Conservation (phyloP, 2,329 filamentous ascomycete species). For the Shiraia sp. region DNA sequence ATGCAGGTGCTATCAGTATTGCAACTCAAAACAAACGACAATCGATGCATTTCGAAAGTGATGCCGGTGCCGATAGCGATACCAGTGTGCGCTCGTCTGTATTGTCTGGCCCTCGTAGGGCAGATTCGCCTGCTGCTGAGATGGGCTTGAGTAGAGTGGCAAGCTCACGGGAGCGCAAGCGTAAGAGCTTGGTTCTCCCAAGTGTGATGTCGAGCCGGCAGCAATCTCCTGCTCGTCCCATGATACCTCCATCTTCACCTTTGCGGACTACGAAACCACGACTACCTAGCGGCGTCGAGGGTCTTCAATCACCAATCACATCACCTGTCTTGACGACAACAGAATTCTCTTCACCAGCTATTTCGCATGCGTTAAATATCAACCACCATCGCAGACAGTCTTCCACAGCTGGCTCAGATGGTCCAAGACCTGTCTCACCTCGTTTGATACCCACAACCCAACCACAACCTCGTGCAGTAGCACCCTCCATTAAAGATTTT, state of each 20-base stretch:
- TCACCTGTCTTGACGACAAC: conserved; percentile 84
- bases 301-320: conserved; percentile 79
- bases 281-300: conserved; percentile 63
- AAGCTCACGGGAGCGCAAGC: conserved; percentile 80
- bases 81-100: conserved; percentile 83
- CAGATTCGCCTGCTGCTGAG: conserved; percentile 83
- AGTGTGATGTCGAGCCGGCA: conserved; percentile 79
- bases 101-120: conserved; percentile 70
- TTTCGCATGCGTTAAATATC: conserved; percentile 53
- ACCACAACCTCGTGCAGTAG: conserved; percentile 82
- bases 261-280: conserved; percentile 84
- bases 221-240: conserved; percentile 82
- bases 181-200: conserved; percentile 82
- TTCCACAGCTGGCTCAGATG: conserved; percentile 78
- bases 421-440: conserved; percentile 74
- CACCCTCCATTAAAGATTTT: conserved; percentile 98
- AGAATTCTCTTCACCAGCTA: conserved; percentile 77
- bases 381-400: conserved; percentile 85
- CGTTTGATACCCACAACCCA: conserved; percentile 76
- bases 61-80: conserved; percentile 82
- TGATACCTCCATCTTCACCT: conserved; percentile 77
- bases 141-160: conserved; percentile 76
- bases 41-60: conserved; percentile 81
- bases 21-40: conserved; percentile 70
- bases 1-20: conserved; percentile 63